These are phyloP conservation scores for Arthrobotrys iridis DNA, from an alignment of 2,329 filamentous ascomycete species.

Conservation along the genomic window DNA sequence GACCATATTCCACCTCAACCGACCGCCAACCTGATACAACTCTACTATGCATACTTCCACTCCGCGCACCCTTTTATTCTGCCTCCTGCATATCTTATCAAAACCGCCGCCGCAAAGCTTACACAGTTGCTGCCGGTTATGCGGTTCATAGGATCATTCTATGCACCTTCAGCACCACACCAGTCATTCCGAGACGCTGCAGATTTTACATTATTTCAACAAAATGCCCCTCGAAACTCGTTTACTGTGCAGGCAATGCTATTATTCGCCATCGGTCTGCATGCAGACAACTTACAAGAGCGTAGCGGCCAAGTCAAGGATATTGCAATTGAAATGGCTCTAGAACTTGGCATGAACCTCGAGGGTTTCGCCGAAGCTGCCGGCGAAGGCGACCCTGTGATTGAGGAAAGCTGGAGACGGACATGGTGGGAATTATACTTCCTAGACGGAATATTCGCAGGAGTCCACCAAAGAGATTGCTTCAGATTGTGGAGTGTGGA, in stretches of 20 bases:
- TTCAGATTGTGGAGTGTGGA: conserved; percentile 75
- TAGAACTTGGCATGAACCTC: conserved; percentile 80
- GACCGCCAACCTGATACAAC: conserved; percentile 58
- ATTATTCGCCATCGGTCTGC: conserved; percentile 78
- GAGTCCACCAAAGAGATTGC: conserved; percentile 76
- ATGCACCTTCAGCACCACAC: conserved; percentile 60
- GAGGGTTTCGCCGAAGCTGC: conserved; percentile 73
- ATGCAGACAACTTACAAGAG: conserved; percentile 77
- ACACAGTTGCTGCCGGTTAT: conserved; percentile 60
- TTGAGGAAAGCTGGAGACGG: conserved; percentile 84
- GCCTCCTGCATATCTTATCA: conserved; percentile 57
- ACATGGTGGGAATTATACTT: conserved; percentile 91
- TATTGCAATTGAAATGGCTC: conserved; percentile 75
- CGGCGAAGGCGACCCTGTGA: conserved; percentile 71
- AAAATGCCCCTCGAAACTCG: conserved; percentile 66
- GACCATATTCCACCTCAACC: conserved; percentile 55
- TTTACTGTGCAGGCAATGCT: conserved; percentile 81
- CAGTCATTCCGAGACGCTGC: conserved; percentile 70
- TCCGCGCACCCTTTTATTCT: conserved; percentile 57
- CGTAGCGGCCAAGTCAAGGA: conserved; percentile 74
- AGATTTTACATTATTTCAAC: conserved; percentile 65
- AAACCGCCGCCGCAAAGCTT: conserved; percentile 58
- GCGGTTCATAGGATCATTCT: conserved; percentile 61
- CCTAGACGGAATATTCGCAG: conserved; percentile 85
- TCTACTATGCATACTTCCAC: conserved; percentile 61